A percentile compares a stretch with the other conserved stretches of the same genome.
Evolutionary conservation across 2,329 filamentous ascomycete genomes (phyloP).

Genomic region (Coniella lustricola): DNA sequence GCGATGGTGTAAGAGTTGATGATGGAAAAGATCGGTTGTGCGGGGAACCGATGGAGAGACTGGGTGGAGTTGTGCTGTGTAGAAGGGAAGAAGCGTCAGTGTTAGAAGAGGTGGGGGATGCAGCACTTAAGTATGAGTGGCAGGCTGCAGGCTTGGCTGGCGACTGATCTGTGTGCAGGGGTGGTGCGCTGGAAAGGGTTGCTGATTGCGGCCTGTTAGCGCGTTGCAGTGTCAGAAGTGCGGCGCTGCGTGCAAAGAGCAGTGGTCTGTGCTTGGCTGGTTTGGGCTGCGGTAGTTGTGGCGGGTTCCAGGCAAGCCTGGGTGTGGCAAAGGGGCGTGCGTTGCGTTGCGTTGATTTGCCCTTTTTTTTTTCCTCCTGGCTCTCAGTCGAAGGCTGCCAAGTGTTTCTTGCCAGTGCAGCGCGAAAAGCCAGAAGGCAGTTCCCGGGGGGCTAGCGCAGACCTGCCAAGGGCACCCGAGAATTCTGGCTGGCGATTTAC

Average conservation of each 20-base stretch:
- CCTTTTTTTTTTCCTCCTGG: not conserved
- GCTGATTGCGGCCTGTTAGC: conserved; percentile 2
- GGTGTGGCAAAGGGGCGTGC: not conserved
- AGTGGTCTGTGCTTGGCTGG: conserved; percentile 1
- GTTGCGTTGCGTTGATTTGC: conserved; percentile 16
- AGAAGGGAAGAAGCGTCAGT: conserved; percentile 29
- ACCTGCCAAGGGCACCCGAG: not conserved
- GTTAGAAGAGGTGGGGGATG: conserved; percentile 35
- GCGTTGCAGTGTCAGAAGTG: not conserved
- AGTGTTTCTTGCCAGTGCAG: too few species aligned
- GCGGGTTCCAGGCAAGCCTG: too few species aligned
- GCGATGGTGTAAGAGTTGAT: conserved; percentile 22
- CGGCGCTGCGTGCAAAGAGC: not conserved
- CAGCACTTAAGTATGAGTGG: conserved; percentile 30
- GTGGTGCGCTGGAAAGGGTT: not conserved
- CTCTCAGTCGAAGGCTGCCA: too few species aligned
- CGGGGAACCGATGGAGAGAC: conserved; percentile 16
- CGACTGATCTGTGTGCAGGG: conserved; percentile 27
- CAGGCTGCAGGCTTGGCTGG: conserved; percentile 21
- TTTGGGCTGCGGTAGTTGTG: too few species aligned
- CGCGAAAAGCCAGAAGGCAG: too few species aligned
- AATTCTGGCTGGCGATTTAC: conserved; percentile 17
- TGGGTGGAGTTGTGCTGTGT: conserved; percentile 23
- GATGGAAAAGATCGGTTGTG: conserved; percentile 19
- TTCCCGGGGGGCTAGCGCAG: not conserved